These are phyloP conservation scores for Cajanus cajan DNA, from an alignment of 306 rosid species.

Conservation along the genomic window DNA sequence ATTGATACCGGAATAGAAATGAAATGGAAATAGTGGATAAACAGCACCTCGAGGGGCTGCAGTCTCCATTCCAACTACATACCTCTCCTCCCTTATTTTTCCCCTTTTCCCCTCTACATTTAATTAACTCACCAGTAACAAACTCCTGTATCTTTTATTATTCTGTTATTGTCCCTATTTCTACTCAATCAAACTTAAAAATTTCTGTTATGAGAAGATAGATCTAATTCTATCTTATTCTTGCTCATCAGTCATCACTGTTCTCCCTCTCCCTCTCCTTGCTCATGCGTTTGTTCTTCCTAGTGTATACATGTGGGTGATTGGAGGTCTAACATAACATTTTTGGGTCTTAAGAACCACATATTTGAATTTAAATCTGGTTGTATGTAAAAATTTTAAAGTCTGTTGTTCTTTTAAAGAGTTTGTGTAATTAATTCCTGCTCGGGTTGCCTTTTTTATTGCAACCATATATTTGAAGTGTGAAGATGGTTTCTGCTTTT, in stretches of 20 bases:
- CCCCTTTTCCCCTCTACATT: not conserved
- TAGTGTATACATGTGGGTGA: not conserved
- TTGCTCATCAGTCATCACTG: not conserved
- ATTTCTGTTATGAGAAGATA: not conserved
- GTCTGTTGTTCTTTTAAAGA: not conserved
- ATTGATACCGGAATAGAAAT: not conserved
- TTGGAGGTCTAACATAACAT: not conserved
- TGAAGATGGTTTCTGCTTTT: not conserved
- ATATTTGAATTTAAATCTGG: not conserved
- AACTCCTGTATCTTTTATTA: not conserved
- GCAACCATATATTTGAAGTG: not conserved
- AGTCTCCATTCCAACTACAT: not conserved
- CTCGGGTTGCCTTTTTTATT: not conserved
- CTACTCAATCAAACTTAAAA: not conserved
- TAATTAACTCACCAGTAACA: not conserved
- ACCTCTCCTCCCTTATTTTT: not conserved
- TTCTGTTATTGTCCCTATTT: not conserved
- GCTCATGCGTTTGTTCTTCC: not conserved
- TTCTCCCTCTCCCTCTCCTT: not conserved
- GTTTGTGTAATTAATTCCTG: not conserved
- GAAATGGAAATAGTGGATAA: not conserved
- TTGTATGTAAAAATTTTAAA: not conserved
- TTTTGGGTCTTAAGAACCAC: not conserved
- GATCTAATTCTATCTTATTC: not conserved
- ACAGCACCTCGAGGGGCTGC: not conserved